A percentile compares a stretch with the other conserved stretches of the same genome.
These are phyloP conservation scores for Penicillium occitanis DNA, from an alignment of 2,329 filamentous ascomycete species.

Conservation along the genomic window DNA sequence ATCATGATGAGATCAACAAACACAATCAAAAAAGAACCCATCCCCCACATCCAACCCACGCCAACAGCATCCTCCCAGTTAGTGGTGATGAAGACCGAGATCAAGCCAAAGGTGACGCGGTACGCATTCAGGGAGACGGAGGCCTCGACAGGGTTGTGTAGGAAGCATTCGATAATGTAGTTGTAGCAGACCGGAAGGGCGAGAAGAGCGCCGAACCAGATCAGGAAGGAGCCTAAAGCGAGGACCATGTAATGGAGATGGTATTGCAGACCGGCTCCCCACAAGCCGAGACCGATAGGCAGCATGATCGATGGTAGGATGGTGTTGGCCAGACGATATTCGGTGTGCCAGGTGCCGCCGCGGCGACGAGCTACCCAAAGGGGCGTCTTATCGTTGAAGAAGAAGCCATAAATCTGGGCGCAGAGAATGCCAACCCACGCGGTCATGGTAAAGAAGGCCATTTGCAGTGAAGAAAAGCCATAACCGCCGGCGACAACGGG, in stretches of 20 bases:
- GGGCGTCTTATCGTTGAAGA: slow-evolving; percentile 26
- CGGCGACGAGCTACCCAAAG: slow-evolving; percentile 23
- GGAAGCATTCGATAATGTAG: slow-evolving; percentile 18
- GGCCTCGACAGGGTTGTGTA: slow-evolving; percentile 17
- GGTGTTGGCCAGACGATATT: slow-evolving; percentile 36
- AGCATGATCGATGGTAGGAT: slow-evolving; percentile 14
- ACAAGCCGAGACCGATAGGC: slow-evolving; percentile 16
- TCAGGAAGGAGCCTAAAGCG: slow-evolving; percentile 13
- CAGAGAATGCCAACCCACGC: slow-evolving; percentile 23
- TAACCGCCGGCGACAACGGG: slow-evolving; percentile 26
- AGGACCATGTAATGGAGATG: slow-evolving; percentile 19
- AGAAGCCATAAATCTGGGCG: slow-evolving; percentile 26
- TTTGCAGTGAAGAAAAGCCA: slow-evolving; percentile 24
- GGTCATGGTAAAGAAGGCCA: slow-evolving; percentile 30
- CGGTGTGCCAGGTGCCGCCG: slow-evolving; percentile 40
- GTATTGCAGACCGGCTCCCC: slow-evolving; percentile 15
- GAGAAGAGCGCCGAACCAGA: slow-evolving; percentile 17
- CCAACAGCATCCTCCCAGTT: slow-evolving; percentile 14
- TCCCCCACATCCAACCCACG: slow-evolving; percentile 18
- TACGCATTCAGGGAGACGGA: slow-evolving; percentile 16
- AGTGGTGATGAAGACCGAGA: slow-evolving; percentile 15
- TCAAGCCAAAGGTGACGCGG: slow-evolving; percentile 12
- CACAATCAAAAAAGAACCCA: slow-evolving; percentile 13
- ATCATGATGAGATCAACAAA: slow-evolving; percentile 19
- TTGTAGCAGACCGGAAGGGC: slow-evolving; percentile 16